Conservation (phyloP, 139 green algal species). For the Coelastrella sp. region DNA sequence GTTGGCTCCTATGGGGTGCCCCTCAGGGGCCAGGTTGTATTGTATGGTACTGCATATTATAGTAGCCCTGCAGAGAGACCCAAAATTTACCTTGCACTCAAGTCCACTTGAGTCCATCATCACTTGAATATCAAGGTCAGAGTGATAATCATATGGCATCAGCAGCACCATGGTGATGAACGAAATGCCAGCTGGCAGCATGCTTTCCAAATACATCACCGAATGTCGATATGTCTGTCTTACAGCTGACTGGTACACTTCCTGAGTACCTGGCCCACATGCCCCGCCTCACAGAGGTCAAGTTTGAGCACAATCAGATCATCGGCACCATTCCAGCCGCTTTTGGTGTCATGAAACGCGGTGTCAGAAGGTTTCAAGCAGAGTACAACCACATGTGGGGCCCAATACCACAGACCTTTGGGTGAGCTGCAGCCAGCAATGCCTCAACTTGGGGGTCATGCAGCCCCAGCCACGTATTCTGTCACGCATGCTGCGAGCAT, state of each 20-base stretch:
- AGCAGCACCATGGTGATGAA: too few relatives aligned
- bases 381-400: constrained; percentile 60
- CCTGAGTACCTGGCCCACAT: constrained; percentile 46
- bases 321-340: constrained; percentile 43
- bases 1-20: too few relatives aligned
- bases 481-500: background rate
- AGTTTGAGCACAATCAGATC: constrained; percentile 58
- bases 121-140: too few relatives aligned
- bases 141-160: too few relatives aligned
- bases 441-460: too few relatives aligned
- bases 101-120: too few relatives aligned
- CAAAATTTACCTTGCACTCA: too few relatives aligned
- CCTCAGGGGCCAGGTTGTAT: too few relatives aligned
- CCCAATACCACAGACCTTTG: constrained; percentile 53
- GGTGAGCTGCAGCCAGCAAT: constrained; percentile 7
- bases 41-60: too few relatives aligned
- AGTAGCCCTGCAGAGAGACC: too few relatives aligned
- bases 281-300: constrained; percentile 50
- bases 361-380: constrained; percentile 45
- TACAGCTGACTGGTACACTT: constrained; percentile 58
- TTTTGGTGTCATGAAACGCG: constrained; percentile 30
- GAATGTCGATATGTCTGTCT: too few relatives aligned
- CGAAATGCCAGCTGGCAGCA: too few relatives aligned
- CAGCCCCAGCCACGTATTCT: background rate
- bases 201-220: background rate